A percentile compares a stretch with the other conserved stretches of the same genome.
phyloP scores from a whole-genome alignment of 73 alveolate genomes.

The Paramecium caudatum region DNA sequence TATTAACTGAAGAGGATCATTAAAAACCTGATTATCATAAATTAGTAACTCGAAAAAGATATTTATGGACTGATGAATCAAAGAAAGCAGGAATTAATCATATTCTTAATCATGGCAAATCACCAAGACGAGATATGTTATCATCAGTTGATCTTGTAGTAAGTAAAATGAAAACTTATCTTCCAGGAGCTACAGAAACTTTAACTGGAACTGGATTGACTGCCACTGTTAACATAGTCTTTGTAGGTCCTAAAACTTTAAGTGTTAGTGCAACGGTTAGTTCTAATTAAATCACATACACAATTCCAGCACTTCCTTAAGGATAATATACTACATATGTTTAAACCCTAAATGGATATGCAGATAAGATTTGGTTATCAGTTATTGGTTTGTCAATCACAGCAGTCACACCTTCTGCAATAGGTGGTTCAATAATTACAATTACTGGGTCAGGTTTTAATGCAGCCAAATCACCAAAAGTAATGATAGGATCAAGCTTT shows the following conservation, averaged over 20 bases:
- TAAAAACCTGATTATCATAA: background rate
- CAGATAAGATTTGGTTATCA: conserved; percentile 60
- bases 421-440: conserved; percentile 50
- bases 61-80: conserved; percentile 52
- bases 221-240: background rate
- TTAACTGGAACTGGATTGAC: conserved; percentile 60
- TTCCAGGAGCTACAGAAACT: conserved; percentile 34
- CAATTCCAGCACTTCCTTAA: conserved; percentile 50
- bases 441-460: conserved; percentile 52
- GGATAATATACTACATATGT: conserved; percentile 53
- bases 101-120: conserved; percentile 24
- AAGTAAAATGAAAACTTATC: conserved; percentile 4
- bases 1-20: background rate
- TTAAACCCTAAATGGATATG: conserved; percentile 28
- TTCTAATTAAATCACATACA: background rate
- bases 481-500: background rate
- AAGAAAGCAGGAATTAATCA: conserved; percentile 28
- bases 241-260: conserved; percentile 1
- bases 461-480: background rate
- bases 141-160: conserved; percentile 37
- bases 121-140: conserved; percentile 60
- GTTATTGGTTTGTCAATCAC: background rate
- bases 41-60: background rate
- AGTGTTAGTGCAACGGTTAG: background rate
- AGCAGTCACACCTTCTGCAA: background rate